Base-by-base conservation (phyloP, 75 land plant species). In the Chamaecyparis obtusa region DNA sequence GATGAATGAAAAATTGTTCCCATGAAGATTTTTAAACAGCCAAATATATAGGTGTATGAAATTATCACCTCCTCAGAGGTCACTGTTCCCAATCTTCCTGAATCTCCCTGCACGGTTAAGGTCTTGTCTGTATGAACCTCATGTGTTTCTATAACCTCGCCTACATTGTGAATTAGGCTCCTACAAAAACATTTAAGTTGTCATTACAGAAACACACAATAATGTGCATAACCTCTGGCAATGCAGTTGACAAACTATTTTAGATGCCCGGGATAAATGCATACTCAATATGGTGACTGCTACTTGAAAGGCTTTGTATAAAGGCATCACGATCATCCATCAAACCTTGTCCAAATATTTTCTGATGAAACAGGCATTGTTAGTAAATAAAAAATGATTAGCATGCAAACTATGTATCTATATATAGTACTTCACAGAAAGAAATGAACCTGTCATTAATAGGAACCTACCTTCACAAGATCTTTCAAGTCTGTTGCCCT, bases 291-390 rank as follows among this genome's bases (percentile, higher is more conserved):
- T 85, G 89, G 55, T 91, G 49, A 24, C 82, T 78, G 67, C 94
- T 89, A 49, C 92, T 88, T 30, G 94, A 88, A 85, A 98, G 90
- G 6, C 87, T 93, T 76, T 93, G 84, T 69, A 94, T 86, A 87
- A 96, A 97, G 39, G 90, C 90, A 48, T 93, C 94, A 71, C 93
- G 92, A 39, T 90, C 91, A 72, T 94, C 97, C 54, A 97, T 74
- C 84, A 98, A 89, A 64, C 93, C 90, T 54, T 93, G 93, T 39
- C 95, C 99, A 90, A 98, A 98, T 77, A 95, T 93, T 21, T 86
- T 94, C 99, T 98, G 94, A n/a, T 16, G 67, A 46, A 83, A 83
- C 37, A 64, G 17, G 9, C 60, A 36, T 84, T 30, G 49, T 83
- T 15, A 83, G 3, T 0, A 64, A 64, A 24, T 24, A 1, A 67